Conservation (phyloP, 495 filamentous ascomycete genomes). For the Penicillium cinerascens region DNA sequence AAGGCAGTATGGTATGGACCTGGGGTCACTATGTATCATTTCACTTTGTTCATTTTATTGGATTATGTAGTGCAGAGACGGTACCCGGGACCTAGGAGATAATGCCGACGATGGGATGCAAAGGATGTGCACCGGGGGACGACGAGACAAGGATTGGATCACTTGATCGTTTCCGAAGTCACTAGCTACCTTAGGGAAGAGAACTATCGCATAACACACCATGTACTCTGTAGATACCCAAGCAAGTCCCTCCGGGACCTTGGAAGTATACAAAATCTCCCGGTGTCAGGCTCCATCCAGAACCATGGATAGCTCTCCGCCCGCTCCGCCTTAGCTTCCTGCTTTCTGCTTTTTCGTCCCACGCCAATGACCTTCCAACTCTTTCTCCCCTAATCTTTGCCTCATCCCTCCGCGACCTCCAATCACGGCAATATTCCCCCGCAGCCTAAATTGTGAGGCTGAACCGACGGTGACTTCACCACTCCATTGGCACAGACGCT, state of each 20-base stretch:
- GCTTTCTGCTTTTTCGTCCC: not conserved
- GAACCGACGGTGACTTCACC: slow-evolving; percentile 17
- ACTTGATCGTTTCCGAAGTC: not conserved
- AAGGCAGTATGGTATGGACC: not conserved
- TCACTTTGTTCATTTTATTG: not conserved
- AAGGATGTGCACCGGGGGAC: not conserved
- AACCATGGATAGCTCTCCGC: slow-evolving; percentile 24
- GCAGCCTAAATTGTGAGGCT: slow-evolving; percentile 48
- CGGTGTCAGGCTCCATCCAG: slow-evolving; percentile 7
- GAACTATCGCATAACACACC: not conserved
- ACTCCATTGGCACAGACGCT: slow-evolving; percentile 25
- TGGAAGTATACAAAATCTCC: not conserved
- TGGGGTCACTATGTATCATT: not conserved
- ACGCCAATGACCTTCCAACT: not conserved
- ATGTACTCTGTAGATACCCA: not conserved
- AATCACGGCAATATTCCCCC: slow-evolving; percentile 5
- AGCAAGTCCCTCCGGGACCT: not conserved
- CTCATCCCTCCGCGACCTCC: not conserved
- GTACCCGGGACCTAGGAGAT: not conserved
- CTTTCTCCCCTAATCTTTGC: not conserved
- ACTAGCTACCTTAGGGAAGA: no score
- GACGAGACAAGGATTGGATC: not conserved
- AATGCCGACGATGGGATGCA: no score
- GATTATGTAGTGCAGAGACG: not conserved
- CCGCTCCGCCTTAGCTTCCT: slow-evolving; percentile 24